A percentile compares a stretch with the other conserved stretches of the same genome.
These are phyloP conservation scores for Collybia sordida DNA, from an alignment of 768 basidiomycete genomes.

Conservation along the genomic window DNA sequence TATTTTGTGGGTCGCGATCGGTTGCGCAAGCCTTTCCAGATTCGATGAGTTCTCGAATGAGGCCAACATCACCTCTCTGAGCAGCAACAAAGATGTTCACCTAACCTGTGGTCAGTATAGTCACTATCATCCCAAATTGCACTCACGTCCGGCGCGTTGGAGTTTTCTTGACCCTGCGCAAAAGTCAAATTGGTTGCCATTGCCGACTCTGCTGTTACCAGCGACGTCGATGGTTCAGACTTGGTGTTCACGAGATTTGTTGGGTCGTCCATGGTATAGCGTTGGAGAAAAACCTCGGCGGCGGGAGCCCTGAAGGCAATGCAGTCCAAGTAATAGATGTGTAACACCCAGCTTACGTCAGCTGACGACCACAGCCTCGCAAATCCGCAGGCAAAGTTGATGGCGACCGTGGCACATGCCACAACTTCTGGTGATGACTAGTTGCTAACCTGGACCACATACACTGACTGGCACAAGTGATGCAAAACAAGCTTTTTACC, in stretches of 20 bases:
- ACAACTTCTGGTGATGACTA: too few species aligned
- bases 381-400: too few species aligned
- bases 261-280: conserved; percentile 34
- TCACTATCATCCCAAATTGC: not conserved
- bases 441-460: too few species aligned
- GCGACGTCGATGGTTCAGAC: conserved; percentile 47
- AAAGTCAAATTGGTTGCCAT: conserved; percentile 47
- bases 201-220: conserved; percentile 46
- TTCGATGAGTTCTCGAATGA: conserved; percentile 65
- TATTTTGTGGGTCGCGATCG: conserved; percentile 86
- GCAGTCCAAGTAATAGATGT: too few species aligned
- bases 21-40: conserved; percentile 69
- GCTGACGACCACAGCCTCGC: too few species aligned
- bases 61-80: conserved; percentile 78
- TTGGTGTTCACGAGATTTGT: conserved; percentile 40
- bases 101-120: conserved; percentile 24
- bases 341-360: too few species aligned
- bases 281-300: conserved; percentile 2
- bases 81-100: conserved; percentile 79
- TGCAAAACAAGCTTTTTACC: too few species aligned
- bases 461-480: too few species aligned
- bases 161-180: conserved; percentile 38
- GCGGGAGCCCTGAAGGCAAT: not conserved
- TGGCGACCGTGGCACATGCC: too few species aligned
- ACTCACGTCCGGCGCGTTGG: conserved; percentile 40